Conservation (phyloP, 169 alveolate species). For the Pseudocohnilembus persalinus region DNA sequence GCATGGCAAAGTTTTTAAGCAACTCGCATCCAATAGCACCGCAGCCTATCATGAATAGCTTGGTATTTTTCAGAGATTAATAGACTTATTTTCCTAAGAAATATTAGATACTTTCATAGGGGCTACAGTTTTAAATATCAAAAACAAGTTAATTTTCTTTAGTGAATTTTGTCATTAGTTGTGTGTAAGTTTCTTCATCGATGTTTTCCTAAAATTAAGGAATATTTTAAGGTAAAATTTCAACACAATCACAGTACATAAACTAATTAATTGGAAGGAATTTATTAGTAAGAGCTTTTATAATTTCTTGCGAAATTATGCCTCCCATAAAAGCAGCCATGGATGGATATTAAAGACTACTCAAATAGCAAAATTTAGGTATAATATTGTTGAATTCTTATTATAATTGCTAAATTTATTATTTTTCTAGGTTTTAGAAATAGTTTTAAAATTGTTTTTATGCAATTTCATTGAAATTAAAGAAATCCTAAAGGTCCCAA, state of each 20-base stretch:
- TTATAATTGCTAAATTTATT: neutral
- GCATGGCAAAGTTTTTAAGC: conserved; percentile 82
- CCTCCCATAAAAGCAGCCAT: conserved; percentile 47
- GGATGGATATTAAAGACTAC: conserved; percentile 32
- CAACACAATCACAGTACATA: conserved; percentile 36
- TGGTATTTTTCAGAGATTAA: conserved; percentile 39
- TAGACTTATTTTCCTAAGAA: conserved; percentile 49
- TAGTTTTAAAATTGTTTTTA: neutral
- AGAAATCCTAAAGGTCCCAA: conserved; percentile 11
- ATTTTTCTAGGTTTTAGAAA: neutral
- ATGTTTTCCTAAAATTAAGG: neutral
- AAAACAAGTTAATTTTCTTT: neutral
- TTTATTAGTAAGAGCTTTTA: conserved; percentile 47
- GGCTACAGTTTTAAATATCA: neutral
- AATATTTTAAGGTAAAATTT: conserved; percentile 24
- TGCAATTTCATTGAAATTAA: neutral
- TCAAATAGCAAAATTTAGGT: neutral
- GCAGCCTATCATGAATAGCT: conserved; percentile 80
- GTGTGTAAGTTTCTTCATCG: neutral
- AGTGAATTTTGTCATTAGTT: neutral
- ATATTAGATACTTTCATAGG: conserved; percentile 30
- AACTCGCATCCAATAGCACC: conserved; percentile 90
- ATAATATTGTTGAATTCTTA: too few relatives aligned
- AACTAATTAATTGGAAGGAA: conserved; percentile 45
- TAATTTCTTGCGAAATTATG: conserved; percentile 26